Base-by-base conservation (phyloP, 352 stramenopile genomes). In the Phytophthora capsici region DNA sequence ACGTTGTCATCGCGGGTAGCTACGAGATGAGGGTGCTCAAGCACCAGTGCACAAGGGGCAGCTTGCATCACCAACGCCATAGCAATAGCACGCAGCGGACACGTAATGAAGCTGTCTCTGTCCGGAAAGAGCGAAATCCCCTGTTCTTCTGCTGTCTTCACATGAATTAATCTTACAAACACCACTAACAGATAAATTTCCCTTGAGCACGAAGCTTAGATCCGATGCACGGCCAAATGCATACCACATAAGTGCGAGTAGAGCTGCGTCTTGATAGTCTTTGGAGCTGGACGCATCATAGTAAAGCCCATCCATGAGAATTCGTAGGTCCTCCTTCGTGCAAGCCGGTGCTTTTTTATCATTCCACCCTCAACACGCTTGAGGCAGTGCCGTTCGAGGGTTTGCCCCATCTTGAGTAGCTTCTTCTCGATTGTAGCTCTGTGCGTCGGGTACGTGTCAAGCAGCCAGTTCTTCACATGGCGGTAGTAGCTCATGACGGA, bases 201-300 rank as follows among this genome's bases (percentile, higher is more conserved):
- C 7, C 16, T 41, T 41, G 1, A 10, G 3, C 3, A 41, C 36
- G 8, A 20, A 20, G 14, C 36, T 14, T 0, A 20, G 10, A 14
- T 41, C 16, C 1, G 36, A 28, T 8, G 25, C 25, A 28, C 25
- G 25, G 7, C 25, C 25, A 6, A 28, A 28, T 6, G 2, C 46
- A 20, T 65, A 68, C 57, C 57, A 67, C 45, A 70, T 55, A 0
- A 70, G 9, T 0, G 55, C 55, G 9, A 71, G 20, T 5, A 68
- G 17, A 3, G 49, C 55, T 5, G 64, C 59, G 17, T 77, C 64
- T 37, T 77, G 58, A n/a, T 77, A 68, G 19, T 71, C 49, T 1
- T 45, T 49, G 4, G 25, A 6, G 1, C 17, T 57, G 9, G 16
- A 19, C 1, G 56, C 40, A 14, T 55, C 26, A 12, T 40, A 65